Evolutionary conservation across 1,284 basidiomycete species (phyloP), one percentile per base, ranked within the genome.

Genomic region (Takashimella koratensis): DNA sequence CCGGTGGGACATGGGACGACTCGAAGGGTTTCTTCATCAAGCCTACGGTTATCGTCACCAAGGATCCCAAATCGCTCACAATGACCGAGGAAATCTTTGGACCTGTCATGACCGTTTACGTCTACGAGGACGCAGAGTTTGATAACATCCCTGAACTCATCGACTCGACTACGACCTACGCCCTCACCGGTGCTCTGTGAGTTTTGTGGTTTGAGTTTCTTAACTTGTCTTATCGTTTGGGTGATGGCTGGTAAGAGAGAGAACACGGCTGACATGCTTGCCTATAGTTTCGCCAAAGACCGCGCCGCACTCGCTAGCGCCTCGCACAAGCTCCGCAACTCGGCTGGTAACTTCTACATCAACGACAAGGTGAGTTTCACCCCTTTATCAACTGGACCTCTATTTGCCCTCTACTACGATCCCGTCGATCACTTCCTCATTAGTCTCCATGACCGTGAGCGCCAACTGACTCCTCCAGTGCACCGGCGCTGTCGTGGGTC

Each of bases 41-140:
- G 76, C 95, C 95, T 4, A 99, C 96, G 13, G 85, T 98, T 56
- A 95, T 99, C 69, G 79, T 92, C 62, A 96, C 88, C 67, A 89
- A 89, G 75, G 90, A 98, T 75, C 93, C 95, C 49, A 84, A 84
- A 66, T 89, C 86, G 4, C 79, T 96, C 49, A 96, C 94, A 10
- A 91, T 98, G 85, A 84, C 83, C 26, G 90, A 97, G 67, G 95
- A 98, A 78, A 90, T 98, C 68, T 98, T 98, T 65, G 96, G 96
- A 3, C 96, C 96, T 36, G 94, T 98, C 49, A 74, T 98, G 57
- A 97, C 95, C 39, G 90, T 88, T 56, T 96, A 85, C 76, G 83
- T 89, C 49, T 96, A 85, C 76, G 85, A 93, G 19, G 96, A 87
- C 70, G 84, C 88, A 51, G 90, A 96, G 67, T 82, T 77, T 21